Conservation (phyloP, 768 basidiomycete species). For the Chiua virens region DNA sequence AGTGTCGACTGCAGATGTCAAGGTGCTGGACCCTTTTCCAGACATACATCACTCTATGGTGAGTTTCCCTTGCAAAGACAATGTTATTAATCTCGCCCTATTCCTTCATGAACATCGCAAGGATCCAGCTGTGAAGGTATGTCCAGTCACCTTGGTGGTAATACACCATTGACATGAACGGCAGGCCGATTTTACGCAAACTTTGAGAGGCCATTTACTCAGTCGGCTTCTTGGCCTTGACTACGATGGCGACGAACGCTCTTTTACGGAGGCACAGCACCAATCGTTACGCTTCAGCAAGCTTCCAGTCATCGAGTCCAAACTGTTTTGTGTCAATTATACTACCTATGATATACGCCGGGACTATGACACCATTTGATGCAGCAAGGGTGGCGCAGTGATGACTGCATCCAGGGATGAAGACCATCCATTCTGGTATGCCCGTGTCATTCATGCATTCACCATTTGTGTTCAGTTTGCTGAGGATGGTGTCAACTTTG, state of each 20-base stretch:
- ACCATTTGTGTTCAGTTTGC: too few species aligned
- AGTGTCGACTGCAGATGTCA: neutral
- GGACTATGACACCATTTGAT: conserved; percentile 8
- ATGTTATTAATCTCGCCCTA: neutral
- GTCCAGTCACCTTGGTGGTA: too few species aligned
- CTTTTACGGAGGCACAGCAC: conserved; percentile 6
- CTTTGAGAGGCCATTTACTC: conserved; percentile 24
- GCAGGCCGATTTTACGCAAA: conserved; percentile 13
- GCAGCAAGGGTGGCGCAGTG: neutral
- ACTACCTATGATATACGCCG: conserved; percentile 19
- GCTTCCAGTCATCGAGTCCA: neutral
- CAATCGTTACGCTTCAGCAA: neutral
- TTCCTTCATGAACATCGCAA: neutral
- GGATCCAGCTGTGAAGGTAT: conserved; percentile 9
- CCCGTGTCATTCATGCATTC: too few species aligned
- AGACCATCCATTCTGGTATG: too few species aligned
- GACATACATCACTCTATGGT: conserved; percentile 5
- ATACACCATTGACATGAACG: neutral
- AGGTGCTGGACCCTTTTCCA: neutral
- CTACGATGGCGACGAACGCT: conserved; percentile 11
- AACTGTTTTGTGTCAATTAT: conserved; percentile 5
- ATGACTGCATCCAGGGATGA: conserved; percentile 7
- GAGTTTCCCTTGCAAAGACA: neutral
- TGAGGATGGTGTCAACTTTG: too few species aligned
- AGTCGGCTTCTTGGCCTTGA: conserved; percentile 8